Conservation (phyloP, 2,329 filamentous ascomycete genomes). For the Alternaria alternata region DNA sequence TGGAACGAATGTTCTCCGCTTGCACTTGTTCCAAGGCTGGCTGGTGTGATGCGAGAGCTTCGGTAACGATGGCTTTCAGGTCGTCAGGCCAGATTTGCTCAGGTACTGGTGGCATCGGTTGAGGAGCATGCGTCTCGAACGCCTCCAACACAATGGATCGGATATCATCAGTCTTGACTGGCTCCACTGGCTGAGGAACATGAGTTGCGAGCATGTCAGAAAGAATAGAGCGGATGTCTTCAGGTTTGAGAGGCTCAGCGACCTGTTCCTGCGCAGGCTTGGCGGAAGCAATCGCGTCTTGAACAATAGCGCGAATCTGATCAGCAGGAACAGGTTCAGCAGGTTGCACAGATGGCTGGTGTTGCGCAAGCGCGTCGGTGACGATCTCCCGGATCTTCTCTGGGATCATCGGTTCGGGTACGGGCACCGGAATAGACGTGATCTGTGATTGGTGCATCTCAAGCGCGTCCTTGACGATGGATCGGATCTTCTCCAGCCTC, state of each 20-base stretch:
- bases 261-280: conserved; percentile 36
- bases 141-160: conserved; percentile 42
- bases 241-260: conserved; percentile 34
- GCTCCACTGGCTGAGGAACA: conserved; percentile 23
- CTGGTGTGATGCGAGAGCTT: conserved; percentile 63
- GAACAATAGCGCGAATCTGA: conserved; percentile 68
- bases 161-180: conserved; percentile 33
- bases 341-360: conserved; percentile 40
- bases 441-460: conserved; percentile 54
- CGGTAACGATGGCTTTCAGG: conserved; percentile 65
- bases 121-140: conserved; percentile 40
- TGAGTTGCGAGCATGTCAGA: conserved; percentile 32
- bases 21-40: conserved; percentile 28
- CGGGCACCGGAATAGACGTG: conserved; percentile 36
- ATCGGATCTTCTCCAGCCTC: conserved; percentile 79
- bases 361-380: conserved; percentile 69
- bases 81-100: conserved; percentile 45
- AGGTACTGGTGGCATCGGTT: conserved; percentile 32
- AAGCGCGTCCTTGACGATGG: conserved; percentile 69
- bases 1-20: conserved; percentile 37
- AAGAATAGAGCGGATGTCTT: conserved; percentile 40
- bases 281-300: conserved; percentile 69
- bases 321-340: conserved; percentile 63
- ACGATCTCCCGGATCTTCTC: conserved; percentile 74
- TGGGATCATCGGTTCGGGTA: conserved; percentile 52